These are phyloP conservation scores for Globisporangium mamillatum DNA, from an alignment of 352 stramenopile genomes.

Conservation along the genomic window DNA sequence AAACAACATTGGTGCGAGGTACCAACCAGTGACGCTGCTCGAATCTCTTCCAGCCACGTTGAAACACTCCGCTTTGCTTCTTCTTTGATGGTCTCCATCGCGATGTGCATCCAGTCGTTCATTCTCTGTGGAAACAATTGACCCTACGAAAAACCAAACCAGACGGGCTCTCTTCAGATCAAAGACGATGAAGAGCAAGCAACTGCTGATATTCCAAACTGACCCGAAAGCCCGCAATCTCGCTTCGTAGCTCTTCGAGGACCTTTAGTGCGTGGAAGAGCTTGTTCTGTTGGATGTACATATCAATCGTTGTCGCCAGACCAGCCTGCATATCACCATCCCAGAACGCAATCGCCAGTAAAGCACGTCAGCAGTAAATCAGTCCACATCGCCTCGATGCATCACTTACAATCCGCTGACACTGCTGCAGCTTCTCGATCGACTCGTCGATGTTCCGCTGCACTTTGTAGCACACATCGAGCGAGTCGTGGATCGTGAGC, in stretches of 20 bases:
- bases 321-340: conserved; percentile 34
- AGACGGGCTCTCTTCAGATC: background rate
- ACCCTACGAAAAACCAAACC: conserved; percentile 22
- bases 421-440: conserved; percentile 80
- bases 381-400: background rate
- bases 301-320: conserved; percentile 61
- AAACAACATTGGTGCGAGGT: background rate
- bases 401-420: conserved; percentile 61
- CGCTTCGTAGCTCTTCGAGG: conserved; percentile 62
- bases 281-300: conserved; percentile 65
- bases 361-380: background rate
- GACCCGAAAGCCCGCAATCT: conserved; percentile 69
- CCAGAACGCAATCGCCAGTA: background rate
- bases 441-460: conserved; percentile 73
- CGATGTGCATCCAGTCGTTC: conserved; percentile 76
- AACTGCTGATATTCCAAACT: background rate
- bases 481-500: conserved; percentile 50
- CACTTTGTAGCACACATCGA: conserved; percentile 55
- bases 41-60: conserved; percentile 71
- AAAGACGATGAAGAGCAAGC: background rate
- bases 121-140: conserved; percentile 73
- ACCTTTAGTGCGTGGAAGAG: conserved; percentile 79
- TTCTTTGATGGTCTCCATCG: conserved; percentile 72
- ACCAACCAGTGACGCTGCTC: conserved; percentile 61
- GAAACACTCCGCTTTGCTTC: conserved; percentile 63